Evolutionary conservation across 2,329 filamentous ascomycete genomes (phyloP).

Genomic region (Colletotrichum musicola): DNA sequence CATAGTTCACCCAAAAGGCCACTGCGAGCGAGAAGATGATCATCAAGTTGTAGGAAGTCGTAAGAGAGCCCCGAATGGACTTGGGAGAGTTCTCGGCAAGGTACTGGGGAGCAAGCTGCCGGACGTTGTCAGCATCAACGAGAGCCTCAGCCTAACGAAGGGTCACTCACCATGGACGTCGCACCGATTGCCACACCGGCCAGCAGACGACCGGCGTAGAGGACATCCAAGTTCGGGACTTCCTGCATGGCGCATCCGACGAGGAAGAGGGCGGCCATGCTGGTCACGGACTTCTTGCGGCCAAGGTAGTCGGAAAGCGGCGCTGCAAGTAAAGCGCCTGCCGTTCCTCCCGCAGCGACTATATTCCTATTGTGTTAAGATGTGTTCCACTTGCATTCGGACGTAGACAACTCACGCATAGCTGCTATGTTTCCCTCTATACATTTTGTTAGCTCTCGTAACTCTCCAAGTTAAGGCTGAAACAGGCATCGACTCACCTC

Average conservation of each 20-base stretch:
- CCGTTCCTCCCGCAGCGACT: slow-evolving; percentile 52
- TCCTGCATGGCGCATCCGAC: slow-evolving; percentile 51
- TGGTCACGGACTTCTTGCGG: slow-evolving; percentile 49
- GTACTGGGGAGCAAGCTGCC: slow-evolving; percentile 53
- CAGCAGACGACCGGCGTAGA: slow-evolving; percentile 53
- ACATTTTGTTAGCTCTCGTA: slow-evolving; percentile 11
- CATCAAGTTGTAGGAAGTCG: slow-evolving; percentile 55
- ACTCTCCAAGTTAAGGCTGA: not conserved
- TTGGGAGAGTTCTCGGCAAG: slow-evolving; percentile 56
- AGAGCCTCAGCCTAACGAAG: not conserved
- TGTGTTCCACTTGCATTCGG: too few relatives aligned
- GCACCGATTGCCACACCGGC: slow-evolving; percentile 51
- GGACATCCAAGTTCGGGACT: slow-evolving; percentile 49
- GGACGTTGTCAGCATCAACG: not conserved
- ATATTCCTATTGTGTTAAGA: slow-evolving; percentile 29
- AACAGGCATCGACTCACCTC: slow-evolving; percentile 8
- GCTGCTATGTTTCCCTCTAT: slow-evolving; percentile 48
- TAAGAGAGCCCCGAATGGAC: slow-evolving; percentile 54
- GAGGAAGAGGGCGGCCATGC: slow-evolving; percentile 49
- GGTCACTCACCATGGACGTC: slow-evolving; percentile 47
- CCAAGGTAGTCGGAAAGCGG: slow-evolving; percentile 53
- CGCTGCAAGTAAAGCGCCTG: slow-evolving; percentile 51
- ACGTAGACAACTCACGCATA: slow-evolving; percentile 44
- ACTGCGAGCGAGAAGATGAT: slow-evolving; percentile 51
- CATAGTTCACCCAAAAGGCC: slow-evolving; percentile 51